Base-by-base conservation (phyloP, 495 filamentous ascomycete species). In the Trichodelitschia bisporula region DNA sequence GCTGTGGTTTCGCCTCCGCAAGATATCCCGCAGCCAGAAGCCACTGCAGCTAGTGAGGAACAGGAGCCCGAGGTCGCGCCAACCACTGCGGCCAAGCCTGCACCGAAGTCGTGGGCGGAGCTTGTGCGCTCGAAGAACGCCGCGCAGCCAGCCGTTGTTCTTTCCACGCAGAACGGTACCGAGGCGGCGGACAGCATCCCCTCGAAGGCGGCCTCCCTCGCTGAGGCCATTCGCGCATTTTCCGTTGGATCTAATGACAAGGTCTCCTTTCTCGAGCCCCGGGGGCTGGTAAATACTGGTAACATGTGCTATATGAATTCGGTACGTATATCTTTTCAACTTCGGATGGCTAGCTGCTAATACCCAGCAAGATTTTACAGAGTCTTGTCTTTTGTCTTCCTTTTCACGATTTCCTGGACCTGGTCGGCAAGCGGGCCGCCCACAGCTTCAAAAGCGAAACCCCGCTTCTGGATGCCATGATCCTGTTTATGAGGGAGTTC, bases 281-380 rank as follows among this genome's bases (percentile, higher is more conserved):
- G 89, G 29, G 86, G 86, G 3, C 63, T 97, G 41, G 72, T 92
- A 27, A 97, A 97, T 50, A 89, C 83, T 26, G 86, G 86, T 4
- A 97, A 97, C 45, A 86, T 95, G 82, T 97, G 86, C 54, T 97
- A 93, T 57, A 95, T 97, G 89, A 97, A 95, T 57, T 91, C 86
- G 27, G 86, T 95, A 62, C 56, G 78, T 51, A 15, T 25, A 18
- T 15, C 6, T 10, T 4, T 4, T 23, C 8, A 0, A 35, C 11
- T 24, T 29, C 16, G 18, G 26, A 15, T 34, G 45, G 17, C 44
- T 31, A 11, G 11, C 3, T 12, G 19, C 31, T 10, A 35, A 32
- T 42, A 35, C 38, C 26, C 9, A 6, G 4, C 2, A 27, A 92
- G 82, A 69, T 92, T 46, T 57, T 97, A 30, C 86, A 97, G 69